phyloP scores from a whole-genome alignment of 2,329 filamentous ascomycete genomes.

The Colletotrichum truncatum region DNA sequence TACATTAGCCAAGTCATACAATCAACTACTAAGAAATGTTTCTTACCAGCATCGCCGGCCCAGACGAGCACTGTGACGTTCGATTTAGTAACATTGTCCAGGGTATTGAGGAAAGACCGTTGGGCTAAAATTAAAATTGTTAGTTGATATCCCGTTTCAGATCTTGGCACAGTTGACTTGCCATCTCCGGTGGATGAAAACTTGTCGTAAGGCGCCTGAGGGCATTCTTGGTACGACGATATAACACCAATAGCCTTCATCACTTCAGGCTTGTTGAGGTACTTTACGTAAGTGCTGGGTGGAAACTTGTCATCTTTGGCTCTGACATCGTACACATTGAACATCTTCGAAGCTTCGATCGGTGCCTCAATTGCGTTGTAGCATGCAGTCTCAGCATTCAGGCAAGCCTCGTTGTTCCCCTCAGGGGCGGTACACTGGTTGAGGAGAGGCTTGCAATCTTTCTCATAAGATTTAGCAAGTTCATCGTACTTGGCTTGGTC shows the following conservation, averaged over 20 bases:
- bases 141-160: not conserved
- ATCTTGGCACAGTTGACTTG: constrained; percentile 24
- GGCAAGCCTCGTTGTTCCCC: constrained; percentile 38
- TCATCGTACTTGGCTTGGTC: constrained; percentile 24
- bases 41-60: constrained; percentile 61
- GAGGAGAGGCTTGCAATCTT: constrained; percentile 34
- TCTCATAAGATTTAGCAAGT: constrained; percentile 31
- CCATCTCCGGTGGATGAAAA: constrained; percentile 52
- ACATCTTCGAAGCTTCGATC: constrained; percentile 38
- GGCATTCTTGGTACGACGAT: constrained; percentile 50
- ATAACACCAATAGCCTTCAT: constrained; percentile 55
- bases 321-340: constrained; percentile 58
- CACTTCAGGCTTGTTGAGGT: constrained; percentile 47
- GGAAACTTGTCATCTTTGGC: constrained; percentile 46
- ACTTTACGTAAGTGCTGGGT: constrained; percentile 50
- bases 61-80: constrained; percentile 60
- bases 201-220: constrained; percentile 43
- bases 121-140: constrained; percentile 45
- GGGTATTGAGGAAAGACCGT: constrained; percentile 52
- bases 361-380: constrained; percentile 36
- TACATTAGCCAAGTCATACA: not conserved
- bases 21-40: not conserved
- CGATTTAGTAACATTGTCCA: constrained; percentile 55
- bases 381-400: constrained; percentile 37
- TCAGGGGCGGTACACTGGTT: constrained; percentile 31